phyloP scores from a whole-genome alignment of 208 protist species.

The Angomonas deanei region DNA sequence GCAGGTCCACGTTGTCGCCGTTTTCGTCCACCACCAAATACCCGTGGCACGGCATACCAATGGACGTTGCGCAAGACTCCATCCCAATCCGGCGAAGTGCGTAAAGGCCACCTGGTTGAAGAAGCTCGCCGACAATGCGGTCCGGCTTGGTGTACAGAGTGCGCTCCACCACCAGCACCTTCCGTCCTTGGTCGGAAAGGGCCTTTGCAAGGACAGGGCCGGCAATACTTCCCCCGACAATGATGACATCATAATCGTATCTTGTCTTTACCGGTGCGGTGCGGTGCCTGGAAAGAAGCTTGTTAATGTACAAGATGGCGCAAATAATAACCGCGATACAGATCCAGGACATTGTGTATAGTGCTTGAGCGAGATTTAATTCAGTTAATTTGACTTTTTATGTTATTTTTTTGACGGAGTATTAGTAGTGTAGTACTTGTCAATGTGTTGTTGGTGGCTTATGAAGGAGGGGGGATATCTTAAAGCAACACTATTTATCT shows the following conservation, averaged over 20 bases:
- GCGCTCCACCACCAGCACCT: constrained; percentile 88
- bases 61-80: constrained; percentile 72
- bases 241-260: constrained; percentile 90
- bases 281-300: constrained; percentile 33
- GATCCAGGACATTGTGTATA: constrained; percentile 30
- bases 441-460: too few species aligned
- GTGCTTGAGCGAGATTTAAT: neutral
- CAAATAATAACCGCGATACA: constrained; percentile 28
- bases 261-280: constrained; percentile 30
- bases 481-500: neutral
- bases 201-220: constrained; percentile 86
- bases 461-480: too few species aligned
- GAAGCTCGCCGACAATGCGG: constrained; percentile 94
- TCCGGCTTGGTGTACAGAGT: constrained; percentile 88
- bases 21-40: constrained; percentile 84
- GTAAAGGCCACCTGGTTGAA: constrained; percentile 92
- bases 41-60: constrained; percentile 82
- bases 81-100: constrained; percentile 84
- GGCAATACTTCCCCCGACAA: constrained; percentile 90
- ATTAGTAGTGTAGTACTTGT: too few species aligned
- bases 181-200: constrained; percentile 77
- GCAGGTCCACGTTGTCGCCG: constrained; percentile 51
- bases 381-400: too few species aligned
- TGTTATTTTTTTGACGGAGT: neutral
- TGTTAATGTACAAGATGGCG: constrained; percentile 52